These are phyloP conservation scores for Elaeis oleifera DNA, from an alignment of 202 grass and related monocot species.

Conservation along the genomic window DNA sequence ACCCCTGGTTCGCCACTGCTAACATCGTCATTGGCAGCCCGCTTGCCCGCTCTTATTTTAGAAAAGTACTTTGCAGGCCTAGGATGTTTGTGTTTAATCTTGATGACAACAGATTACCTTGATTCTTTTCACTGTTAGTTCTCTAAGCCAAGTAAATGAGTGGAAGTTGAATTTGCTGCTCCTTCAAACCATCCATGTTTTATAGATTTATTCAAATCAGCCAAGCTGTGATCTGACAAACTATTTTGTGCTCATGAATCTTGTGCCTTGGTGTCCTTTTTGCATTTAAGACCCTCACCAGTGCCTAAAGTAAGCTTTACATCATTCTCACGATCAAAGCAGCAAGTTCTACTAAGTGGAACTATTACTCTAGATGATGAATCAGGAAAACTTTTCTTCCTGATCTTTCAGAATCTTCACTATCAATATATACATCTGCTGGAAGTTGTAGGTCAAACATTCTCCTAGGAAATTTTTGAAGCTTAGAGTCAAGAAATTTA, in stretches of 20 bases:
- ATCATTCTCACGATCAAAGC: slow-evolving; percentile 22
- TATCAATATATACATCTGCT: slow-evolving; percentile 53
- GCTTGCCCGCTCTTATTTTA: neutral
- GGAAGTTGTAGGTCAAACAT: slow-evolving; percentile 59
- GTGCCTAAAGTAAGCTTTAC: slow-evolving; percentile 27
- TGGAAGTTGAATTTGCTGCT: slow-evolving; percentile 24
- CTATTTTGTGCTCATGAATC: slow-evolving; percentile 28
- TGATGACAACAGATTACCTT: slow-evolving; percentile 15
- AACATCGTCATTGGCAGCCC: slow-evolving; percentile 15
- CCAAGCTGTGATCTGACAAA: slow-evolving; percentile 16
- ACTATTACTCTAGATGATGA: slow-evolving; percentile 11
- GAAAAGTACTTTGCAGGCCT: neutral
- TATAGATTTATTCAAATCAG: slow-evolving; percentile 62
- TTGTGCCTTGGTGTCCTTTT: slow-evolving; percentile 30
- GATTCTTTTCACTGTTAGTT: slow-evolving; percentile 23
- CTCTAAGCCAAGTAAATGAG: slow-evolving; percentile 7
- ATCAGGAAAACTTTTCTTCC: slow-evolving; percentile 8
- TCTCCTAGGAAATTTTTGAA: slow-evolving; percentile 10
- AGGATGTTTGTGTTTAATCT: slow-evolving; percentile 4
- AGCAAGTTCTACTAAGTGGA: slow-evolving; percentile 35
- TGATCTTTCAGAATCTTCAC: slow-evolving; percentile 34
- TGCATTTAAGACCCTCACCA: slow-evolving; percentile 14
- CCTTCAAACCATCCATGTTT: slow-evolving; percentile 25
- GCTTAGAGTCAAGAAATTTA: slow-evolving; percentile 16
- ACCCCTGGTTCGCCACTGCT: slow-evolving; percentile 21